Base-by-base conservation (phyloP, 331 rosid genomes). In the Spiraea crenata region DNA sequence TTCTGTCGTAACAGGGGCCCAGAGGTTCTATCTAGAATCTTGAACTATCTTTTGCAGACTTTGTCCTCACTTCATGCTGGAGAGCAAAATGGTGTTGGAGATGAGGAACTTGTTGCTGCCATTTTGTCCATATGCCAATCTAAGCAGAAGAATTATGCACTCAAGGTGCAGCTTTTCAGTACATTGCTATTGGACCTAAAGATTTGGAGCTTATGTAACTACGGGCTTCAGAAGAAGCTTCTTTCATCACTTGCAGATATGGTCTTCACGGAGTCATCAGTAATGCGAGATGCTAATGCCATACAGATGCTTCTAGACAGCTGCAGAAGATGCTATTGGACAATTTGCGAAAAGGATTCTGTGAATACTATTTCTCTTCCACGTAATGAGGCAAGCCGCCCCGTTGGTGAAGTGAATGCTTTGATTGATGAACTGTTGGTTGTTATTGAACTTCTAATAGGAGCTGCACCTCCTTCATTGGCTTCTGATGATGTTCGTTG, bases 221-320 rank as follows among this genome's bases (percentile, higher is more conserved):
- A 95, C 83, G 97, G 99, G 74, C 81, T 95, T 72, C 99, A 95
- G 72, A 95, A 95, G 85, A 95, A 95, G 88, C 99, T 95, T 82
- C 82, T 95, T 51, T 91, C 99, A 77, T 91, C 99, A 57, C 99
- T 95, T 57, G 97, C 99, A 13, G 99, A 95, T 87, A 91, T 91
- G 96, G 97, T 95, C 73, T 91, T 95, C 82, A 87, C 97, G 14
- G 92, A 95, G 82, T 85, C 89, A 9, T 77, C 83, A 44, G 92
- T 91, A 56, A 95, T 95, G 97, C 92, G 96, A 60, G 96, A 91
- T 71, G 99, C 99, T 76, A 95, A 91, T 86, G 96, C 97, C 79
- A 89, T 95, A 79, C 99, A 95, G 71, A 83, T 87, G 93, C 99
- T 95, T 86, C 92, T 95, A 49, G 99, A 95, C 76, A 90, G 99